Evolutionary conservation across 176 grass and related monocot species (phyloP).

Genomic region (Eragrostis curvula): DNA sequence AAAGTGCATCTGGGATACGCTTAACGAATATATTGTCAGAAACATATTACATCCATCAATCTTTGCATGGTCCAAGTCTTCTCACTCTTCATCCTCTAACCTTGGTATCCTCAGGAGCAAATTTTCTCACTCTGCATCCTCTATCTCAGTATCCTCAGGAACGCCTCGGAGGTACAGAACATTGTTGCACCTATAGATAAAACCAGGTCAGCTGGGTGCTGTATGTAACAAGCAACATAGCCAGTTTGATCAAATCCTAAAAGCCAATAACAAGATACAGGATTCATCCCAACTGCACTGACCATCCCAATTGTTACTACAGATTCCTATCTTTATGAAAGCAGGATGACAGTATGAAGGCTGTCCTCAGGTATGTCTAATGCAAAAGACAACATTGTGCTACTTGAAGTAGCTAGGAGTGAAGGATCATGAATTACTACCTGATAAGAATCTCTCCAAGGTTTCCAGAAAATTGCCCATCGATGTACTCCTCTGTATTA

Average conservation of each 20-base stretch:
- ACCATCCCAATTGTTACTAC: background rate
- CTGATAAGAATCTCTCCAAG: slow-evolving; percentile 89
- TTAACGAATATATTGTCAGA: slow-evolving; percentile 10
- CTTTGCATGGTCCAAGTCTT: slow-evolving; percentile 4
- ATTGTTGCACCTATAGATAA: slow-evolving; percentile 75
- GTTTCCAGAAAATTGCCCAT: slow-evolving; percentile 86
- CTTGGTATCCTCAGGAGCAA: slow-evolving; percentile 62
- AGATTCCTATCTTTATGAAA: background rate
- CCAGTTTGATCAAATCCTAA: background rate
- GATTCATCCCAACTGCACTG: background rate
- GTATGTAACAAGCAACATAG: background rate
- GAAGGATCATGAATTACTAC: slow-evolving; percentile 29
- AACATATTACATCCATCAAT: slow-evolving; percentile 15
- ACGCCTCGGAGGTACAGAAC: slow-evolving; percentile 74
- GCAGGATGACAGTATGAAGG: background rate
- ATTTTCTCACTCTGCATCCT: slow-evolving; percentile 65
- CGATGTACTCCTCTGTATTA: slow-evolving; percentile 88
- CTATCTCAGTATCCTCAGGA: slow-evolving; percentile 83
- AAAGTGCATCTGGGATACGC: background rate
- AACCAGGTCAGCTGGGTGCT: background rate
- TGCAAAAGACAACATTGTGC: background rate
- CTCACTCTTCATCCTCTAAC: slow-evolving; percentile 70
- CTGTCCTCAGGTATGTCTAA: background rate
- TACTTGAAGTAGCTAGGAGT: background rate
- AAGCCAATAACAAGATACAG: too few species aligned